Base-by-base conservation (phyloP, 345 rosid species). In the Excoecaria cochinchinensis region DNA sequence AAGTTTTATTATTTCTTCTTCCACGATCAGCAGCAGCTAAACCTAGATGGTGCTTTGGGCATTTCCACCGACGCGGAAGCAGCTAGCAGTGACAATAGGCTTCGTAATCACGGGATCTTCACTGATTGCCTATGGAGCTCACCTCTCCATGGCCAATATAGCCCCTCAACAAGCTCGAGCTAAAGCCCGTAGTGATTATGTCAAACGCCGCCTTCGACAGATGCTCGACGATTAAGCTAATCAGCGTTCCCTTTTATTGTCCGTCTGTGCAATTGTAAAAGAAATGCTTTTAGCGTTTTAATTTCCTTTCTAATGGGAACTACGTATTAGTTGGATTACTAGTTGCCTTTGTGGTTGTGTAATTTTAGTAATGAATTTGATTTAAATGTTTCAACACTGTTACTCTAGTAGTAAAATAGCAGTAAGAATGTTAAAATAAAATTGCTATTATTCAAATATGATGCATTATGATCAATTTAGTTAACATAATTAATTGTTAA, bases 81-180 rank as follows among this genome's bases (percentile, higher is more conserved):
- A 91, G 78, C 72, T 90, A 16, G 77, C 82, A 31, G 81, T 80
- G 59, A 85, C 92, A 6, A 71, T 83, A 6, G 85, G 75, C 0
- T 65, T 87, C 70, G 79, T 86, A 61, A 13, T 86, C 79, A 72
- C 84, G 19, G 93, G 95, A 1, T 85, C 77, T 61, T 78, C 91
- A 36, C 80, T 91, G 16, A 78, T 82, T 21, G 73, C 83, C 44
- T 85, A 68, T 61, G 95, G 97, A 48, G 89, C 93, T 55, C 83
- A 90, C 80, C 86, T 86, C 9, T 90, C 97, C 9, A 78, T 84
- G 31, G 88, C 61, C 55, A 91, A 93, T 58, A 50, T 91, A 24
- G 89, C 79, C 56, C 91, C 97, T n/a, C 93, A 89, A 75, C 91
- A 93, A 86, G 91, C 84, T 74, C 91, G 92, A 24, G 78, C 79